These are phyloP conservation scores for Penicillium griseofulvum DNA, from an alignment of 2,329 filamentous ascomycete genomes.

Conservation along the genomic window DNA sequence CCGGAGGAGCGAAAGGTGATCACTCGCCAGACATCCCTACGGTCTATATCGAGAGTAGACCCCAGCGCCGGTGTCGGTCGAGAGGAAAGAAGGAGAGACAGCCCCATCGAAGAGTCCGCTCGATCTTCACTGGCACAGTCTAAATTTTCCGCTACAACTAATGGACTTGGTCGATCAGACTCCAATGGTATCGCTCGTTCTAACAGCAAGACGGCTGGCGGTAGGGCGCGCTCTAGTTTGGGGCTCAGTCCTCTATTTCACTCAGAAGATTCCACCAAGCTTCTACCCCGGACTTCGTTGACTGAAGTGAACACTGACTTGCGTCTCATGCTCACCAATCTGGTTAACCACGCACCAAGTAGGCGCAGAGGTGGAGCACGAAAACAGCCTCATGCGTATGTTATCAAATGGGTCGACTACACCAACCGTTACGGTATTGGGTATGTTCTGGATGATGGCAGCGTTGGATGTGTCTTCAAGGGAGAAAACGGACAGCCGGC, in stretches of 20 bases:
- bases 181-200: constrained; percentile 22
- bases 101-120: constrained; percentile 10
- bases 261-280: constrained; percentile 36
- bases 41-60: constrained; percentile 18
- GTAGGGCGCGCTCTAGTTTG: constrained; percentile 34
- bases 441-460: constrained; percentile 52
- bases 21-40: constrained; percentile 15
- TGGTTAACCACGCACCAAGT: constrained; percentile 32
- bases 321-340: constrained; percentile 38
- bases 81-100: constrained; percentile 12
- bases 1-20: constrained; percentile 17
- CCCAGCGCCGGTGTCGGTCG: constrained; percentile 5
- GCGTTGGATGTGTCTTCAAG: constrained; percentile 51
- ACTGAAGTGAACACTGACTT: constrained; percentile 41
- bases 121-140: constrained; percentile 6
- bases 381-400: constrained; percentile 43
- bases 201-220: constrained; percentile 31
- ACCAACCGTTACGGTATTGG: constrained; percentile 53
- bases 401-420: constrained; percentile 55
- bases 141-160: constrained; percentile 14
- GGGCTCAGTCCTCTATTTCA: constrained; percentile 41
- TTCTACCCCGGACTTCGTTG: constrained; percentile 40
- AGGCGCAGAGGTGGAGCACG: constrained; percentile 31
- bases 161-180: constrained; percentile 19
- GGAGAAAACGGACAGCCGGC: constrained; percentile 45